Evolutionary conservation across 176 grass and related monocot species (phyloP).

Genomic region (Aechmea fasciata): DNA sequence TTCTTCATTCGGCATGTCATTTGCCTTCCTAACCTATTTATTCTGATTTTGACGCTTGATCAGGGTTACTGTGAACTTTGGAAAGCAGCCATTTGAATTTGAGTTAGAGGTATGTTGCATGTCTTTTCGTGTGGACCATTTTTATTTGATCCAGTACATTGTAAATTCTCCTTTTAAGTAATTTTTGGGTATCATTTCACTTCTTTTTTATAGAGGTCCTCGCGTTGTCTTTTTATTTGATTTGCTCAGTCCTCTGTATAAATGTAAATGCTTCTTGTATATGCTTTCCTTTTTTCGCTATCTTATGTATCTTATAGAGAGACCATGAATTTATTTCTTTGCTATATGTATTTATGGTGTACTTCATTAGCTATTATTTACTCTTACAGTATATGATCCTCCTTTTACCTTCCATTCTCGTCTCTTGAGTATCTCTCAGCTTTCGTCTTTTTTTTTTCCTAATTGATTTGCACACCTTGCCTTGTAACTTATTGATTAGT

Average conservation of each 20-base stretch:
- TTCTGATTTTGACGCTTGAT: constrained; percentile 11
- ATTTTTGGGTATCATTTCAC: too few species aligned
- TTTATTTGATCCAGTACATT: constrained; percentile 6
- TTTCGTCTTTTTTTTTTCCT: not conserved
- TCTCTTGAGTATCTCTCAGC: not conserved
- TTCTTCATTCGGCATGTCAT: not conserved
- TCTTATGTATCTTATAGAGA: too few species aligned
- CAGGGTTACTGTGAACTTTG: constrained; percentile 85
- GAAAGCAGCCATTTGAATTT: constrained; percentile 79
- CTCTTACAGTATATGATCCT: not conserved
- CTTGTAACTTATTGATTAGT: not conserved
- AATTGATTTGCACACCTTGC: not conserved
- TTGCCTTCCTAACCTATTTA: not conserved
- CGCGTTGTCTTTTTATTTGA: not conserved
- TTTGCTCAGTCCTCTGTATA: not conserved
- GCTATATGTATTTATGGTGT: not conserved
- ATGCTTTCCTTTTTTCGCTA: not conserved
- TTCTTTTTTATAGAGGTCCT: too few species aligned
- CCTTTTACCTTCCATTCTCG: not conserved
- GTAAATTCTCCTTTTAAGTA: too few species aligned
- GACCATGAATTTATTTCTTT: too few species aligned
- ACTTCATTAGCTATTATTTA: not conserved
- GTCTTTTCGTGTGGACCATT: not conserved
- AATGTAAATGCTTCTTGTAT: not conserved
- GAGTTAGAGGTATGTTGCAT: constrained; percentile 54